Conservation (phyloP, 306 rosid species). For the Quercus alba region DNA sequence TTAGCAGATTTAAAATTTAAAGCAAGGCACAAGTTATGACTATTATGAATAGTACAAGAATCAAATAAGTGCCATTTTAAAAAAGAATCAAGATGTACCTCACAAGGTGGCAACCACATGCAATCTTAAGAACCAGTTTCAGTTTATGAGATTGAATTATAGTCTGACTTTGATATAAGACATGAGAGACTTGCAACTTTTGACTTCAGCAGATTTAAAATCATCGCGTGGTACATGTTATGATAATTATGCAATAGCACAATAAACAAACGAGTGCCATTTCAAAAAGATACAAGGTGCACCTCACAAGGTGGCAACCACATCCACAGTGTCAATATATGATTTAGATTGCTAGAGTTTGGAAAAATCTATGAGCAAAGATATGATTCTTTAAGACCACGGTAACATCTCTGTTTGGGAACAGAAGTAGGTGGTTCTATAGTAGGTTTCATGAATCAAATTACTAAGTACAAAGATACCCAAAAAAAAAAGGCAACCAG, state of each 20-base stretch:
- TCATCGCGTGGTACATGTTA: not conserved
- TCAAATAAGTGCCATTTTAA: not conserved
- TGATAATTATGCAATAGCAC: not conserved
- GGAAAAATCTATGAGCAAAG: not conserved
- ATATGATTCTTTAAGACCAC: not conserved
- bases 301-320: not conserved
- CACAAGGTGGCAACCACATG: not conserved
- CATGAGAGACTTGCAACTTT: not conserved
- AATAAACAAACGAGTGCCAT: not conserved
- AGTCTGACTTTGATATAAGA: not conserved
- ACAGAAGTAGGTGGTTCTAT: not conserved
- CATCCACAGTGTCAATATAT: not conserved
- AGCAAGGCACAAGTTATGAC: not conserved
- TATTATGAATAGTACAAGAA: not conserved
- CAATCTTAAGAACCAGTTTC: not conserved
- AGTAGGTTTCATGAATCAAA: slow-evolving; percentile 1
- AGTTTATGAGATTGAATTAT: not conserved
- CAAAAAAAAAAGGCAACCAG: not conserved
- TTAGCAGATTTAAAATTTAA: not conserved
- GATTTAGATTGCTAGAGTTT: not conserved
- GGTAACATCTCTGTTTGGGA: not conserved
- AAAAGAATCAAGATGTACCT: not conserved
- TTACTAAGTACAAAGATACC: slow-evolving; percentile 7
- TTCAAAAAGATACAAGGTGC: not conserved
- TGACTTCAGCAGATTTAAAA: not conserved